Conservation (phyloP, 2,329 filamentous ascomycete genomes). For the Hansfordia pulvinata region DNA sequence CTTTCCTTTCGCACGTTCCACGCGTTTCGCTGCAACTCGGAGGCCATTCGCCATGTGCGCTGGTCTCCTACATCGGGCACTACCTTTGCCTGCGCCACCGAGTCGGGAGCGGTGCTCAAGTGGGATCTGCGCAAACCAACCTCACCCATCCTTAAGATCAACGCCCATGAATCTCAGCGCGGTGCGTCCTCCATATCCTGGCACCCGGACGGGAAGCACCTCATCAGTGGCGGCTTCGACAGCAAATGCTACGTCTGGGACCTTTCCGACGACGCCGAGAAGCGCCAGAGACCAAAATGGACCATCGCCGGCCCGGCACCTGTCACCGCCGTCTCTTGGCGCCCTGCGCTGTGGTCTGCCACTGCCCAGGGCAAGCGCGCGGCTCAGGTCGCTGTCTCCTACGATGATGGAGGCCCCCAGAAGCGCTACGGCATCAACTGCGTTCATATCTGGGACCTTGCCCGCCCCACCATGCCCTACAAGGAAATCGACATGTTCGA, state of each 20-base stretch:
- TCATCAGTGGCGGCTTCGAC: conserved; percentile 50
- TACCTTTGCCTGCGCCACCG: conserved; percentile 50
- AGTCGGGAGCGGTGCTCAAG: conserved; percentile 46
- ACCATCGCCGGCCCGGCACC: conserved; percentile 47
- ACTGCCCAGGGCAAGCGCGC: conserved; percentile 44
- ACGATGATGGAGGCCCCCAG: conserved; percentile 39
- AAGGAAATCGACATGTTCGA: conserved; percentile 51
- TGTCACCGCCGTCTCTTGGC: conserved; percentile 45
- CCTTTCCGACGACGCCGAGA: conserved; percentile 42
- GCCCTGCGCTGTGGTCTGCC: conserved; percentile 52
- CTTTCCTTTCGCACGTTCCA: conserved; percentile 34
- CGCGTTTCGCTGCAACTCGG: conserved; percentile 36
- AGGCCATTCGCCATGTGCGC: conserved; percentile 46
- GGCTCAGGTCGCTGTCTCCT: conserved; percentile 48
- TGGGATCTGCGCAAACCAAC: conserved; percentile 46
- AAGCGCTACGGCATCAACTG: conserved; percentile 40
- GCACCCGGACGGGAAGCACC: conserved; percentile 55
- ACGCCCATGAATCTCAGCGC: conserved; percentile 40
- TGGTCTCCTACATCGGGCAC: conserved; percentile 51
- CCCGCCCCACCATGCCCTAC: conserved; percentile 51
- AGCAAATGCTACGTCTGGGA: conserved; percentile 53
- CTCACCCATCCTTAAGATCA: conserved; percentile 42
- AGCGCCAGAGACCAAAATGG: conserved; percentile 50
- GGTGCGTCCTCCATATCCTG: conserved; percentile 47
- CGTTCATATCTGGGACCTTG: conserved; percentile 58